Evolutionary conservation across 1,139 yeast genomes (phyloP), one percentile per base, ranked within the genome.

Genomic region (Zygotorulaspora mrakii): DNA sequence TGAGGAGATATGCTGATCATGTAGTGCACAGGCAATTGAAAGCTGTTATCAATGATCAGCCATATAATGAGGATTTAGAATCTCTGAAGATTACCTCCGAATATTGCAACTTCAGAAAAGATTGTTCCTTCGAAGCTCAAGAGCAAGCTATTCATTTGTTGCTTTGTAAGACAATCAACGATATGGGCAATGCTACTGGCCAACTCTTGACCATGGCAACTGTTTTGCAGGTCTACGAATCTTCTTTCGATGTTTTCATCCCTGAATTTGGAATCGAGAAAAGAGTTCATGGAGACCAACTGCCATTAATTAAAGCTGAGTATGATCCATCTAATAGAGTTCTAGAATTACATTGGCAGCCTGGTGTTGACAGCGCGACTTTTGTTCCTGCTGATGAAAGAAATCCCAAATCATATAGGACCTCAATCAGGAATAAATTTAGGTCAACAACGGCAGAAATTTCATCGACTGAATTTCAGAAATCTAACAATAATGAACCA

Each of bases 231-330:
- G 97, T 89, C 5, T 89, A 89, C 60, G 97, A 91, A 64, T 86
- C 96, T 1, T 87, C 97, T 1, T 91, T 91, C 67, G 98, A 91
- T 64, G 94, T 91, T 5, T 78, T 87, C 49, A 74, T 91, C 47
- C 97, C 97, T 1, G 96, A 87, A 53, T 82, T 89, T 66, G 97
- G 98, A 30, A 86, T 91, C 52, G 98, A 91, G 62, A 91, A 91
- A 66, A 78, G 98, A 56, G 97, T 91, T 18, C 98, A 91, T 57
- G 96, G 97, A 30, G 98, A 91, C 65, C 98, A 91, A 63, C 70
- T 91, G 42, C 98, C 98, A 11, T 70, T 91, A 47, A 79, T 77
- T 17, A 88, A 88, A 64, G 97, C 97, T 3, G 97, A 91, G 61
- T 91, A 84, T 62, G 94, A 86, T 59, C 83, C 82, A 57, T 61